Base-by-base conservation (phyloP, 2,329 filamentous ascomycete genomes). In the Scedosporium apiospermum region DNA sequence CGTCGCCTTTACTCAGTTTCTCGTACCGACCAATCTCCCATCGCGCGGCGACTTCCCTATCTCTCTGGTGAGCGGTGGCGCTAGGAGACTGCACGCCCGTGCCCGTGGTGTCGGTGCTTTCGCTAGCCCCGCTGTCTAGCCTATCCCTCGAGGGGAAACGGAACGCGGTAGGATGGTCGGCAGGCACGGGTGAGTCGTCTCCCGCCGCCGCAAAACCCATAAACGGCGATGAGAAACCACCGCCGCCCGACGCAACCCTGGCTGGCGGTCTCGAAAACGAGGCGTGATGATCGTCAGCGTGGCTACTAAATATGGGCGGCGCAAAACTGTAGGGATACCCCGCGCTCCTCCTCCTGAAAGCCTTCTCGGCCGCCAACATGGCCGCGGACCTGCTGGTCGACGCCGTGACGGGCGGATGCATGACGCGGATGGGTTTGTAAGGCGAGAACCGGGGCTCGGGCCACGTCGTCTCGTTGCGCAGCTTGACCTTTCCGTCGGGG, bases 401-500 rank as follows among this genome's bases (percentile, higher is more conserved):
- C 1, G 67, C 68, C 3, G 71, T 71, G 2, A 70, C 68, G 0
- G 76, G 71, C 53, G 70, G 71, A 21, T 77, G 74, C 79, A 82
- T 82, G 38, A 80, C 76, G 6, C 82, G 77, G 44, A 80, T 75
- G 3, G 89, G 84, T 71, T 93, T 96, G 77, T 96, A 98, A 1
- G 87, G 81, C 62, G 87, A 90, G 71, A 91, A 99, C 21, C 87
- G 85, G 21, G 95, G 95, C 68, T 97, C 92, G 0, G 93, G 93
- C 64, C 90, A 82, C 44, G 95, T 92, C 4, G 93, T 88, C 72
- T 99, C 95, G 69, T 96, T 97, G 38, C 88, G 83, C 46, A 99
- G 80, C 70, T 88, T 93, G 74, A 98, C 93, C 71, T 97, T 96
- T 49, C 91, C 93, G 68, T 98, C 95, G 0, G 95, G 93, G 0